Evolutionary conservation across 2,329 filamentous ascomycete genomes (phyloP).

Genomic region (Drechslerella coelobrocha): DNA sequence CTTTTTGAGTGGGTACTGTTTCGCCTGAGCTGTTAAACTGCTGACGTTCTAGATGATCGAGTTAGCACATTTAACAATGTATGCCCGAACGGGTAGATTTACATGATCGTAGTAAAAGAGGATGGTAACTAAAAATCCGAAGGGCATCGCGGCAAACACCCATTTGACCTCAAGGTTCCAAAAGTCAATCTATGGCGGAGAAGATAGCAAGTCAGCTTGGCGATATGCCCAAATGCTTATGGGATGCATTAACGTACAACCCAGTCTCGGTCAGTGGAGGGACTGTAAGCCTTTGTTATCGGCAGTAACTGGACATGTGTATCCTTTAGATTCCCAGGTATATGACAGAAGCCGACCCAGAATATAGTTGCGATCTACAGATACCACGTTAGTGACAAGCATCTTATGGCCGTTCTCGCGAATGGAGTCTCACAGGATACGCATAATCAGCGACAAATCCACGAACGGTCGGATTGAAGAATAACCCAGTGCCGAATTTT

Average conservation of each 20-base stretch:
- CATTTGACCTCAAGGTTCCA: conserved; percentile 64
- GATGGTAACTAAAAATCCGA: conserved; percentile 64
- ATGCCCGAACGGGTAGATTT: conserved; percentile 31
- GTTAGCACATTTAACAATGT: background rate
- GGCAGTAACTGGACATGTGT: conserved; percentile 75
- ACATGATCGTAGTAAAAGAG: conserved; percentile 67
- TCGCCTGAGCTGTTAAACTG: conserved; percentile 67
- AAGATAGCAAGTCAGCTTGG: conserved; percentile 61
- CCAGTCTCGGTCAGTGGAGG: conserved; percentile 70
- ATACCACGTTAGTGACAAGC: background rate
- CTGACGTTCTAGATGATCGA: conserved; percentile 60
- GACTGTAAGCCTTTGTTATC: conserved; percentile 77
- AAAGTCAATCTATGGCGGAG: conserved; percentile 65
- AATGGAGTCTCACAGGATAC: conserved; percentile 59
- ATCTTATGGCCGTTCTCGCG: background rate
- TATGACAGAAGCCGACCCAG: conserved; percentile 65
- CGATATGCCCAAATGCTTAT: conserved; percentile 60
- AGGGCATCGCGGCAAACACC: conserved; percentile 64
- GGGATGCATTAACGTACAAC: conserved; percentile 56
- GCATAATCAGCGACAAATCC: conserved; percentile 64
- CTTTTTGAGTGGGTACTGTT: conserved; percentile 79
- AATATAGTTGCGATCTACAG: conserved; percentile 62
- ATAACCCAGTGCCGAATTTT: conserved; percentile 60
- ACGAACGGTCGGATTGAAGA: conserved; percentile 61
- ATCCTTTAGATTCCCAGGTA: conserved; percentile 66